These are phyloP conservation scores for Leucaena leucocephala DNA, from an alignment of 306 rosid genomes.

Conservation along the genomic window DNA sequence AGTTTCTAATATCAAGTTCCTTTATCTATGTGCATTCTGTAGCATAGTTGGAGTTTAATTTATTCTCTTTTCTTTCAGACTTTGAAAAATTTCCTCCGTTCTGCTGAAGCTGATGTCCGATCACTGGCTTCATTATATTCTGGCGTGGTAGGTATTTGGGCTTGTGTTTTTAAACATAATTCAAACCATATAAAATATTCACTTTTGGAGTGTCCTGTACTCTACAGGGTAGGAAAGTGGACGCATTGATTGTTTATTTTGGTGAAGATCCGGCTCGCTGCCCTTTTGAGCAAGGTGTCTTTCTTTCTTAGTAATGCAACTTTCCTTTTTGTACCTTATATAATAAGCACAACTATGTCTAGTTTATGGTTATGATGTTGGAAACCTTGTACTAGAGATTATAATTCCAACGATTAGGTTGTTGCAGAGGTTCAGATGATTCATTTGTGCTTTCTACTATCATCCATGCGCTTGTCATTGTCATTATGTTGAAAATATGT, in stretches of 20 bases:
- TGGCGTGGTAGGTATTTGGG: constrained; percentile 67
- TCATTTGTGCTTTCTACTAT: not conserved
- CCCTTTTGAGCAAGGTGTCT: constrained; percentile 87
- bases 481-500: constrained; percentile 1
- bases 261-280: constrained; percentile 95
- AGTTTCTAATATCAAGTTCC: not conserved
- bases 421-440: not conserved
- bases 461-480: constrained; percentile 1
- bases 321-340: constrained; percentile 28
- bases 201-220: constrained; percentile 33
- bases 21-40: not conserved
- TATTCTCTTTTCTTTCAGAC: constrained; percentile 47
- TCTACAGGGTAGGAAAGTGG: constrained; percentile 87
- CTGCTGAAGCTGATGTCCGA: constrained; percentile 90
- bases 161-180: constrained; percentile 1
- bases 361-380: constrained; percentile 16
- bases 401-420: not conserved
- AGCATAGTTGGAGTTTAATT: constrained; percentile 14
- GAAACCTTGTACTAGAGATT: not conserved
- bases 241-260: constrained; percentile 80
- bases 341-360: not conserved
- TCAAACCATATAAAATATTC: constrained; percentile 13
- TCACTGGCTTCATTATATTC: constrained; percentile 84
- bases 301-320: constrained; percentile 23
- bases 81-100: constrained; percentile 72